A percentile compares a stretch with the other conserved stretches of the same genome.
These are phyloP conservation scores for Isoetes taiwanensis DNA, from an alignment of 75 land plant species.

Conservation along the genomic window DNA sequence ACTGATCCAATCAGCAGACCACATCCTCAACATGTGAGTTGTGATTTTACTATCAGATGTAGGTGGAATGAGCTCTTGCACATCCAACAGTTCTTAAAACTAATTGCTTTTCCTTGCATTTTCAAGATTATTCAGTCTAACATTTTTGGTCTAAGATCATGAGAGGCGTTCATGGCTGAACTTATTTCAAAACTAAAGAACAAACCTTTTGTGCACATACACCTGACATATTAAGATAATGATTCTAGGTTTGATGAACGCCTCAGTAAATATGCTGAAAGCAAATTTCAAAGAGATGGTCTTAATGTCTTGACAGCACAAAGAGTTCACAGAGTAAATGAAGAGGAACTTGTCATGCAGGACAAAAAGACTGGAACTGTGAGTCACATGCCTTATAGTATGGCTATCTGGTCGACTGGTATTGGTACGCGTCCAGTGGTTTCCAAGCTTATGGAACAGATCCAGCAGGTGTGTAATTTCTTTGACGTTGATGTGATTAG, in stretches of 20 bases:
- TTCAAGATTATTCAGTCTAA: no score
- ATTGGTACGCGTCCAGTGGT: slow-evolving; percentile 17
- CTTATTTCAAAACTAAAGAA: no score
- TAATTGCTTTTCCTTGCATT: neutral
- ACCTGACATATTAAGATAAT: no score
- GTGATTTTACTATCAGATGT: neutral
- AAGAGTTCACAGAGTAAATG: slow-evolving; percentile 16
- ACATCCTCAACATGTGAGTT: slow-evolving; percentile 12
- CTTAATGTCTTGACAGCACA: slow-evolving; percentile 11
- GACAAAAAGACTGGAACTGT: slow-evolving; percentile 4
- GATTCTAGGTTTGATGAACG: slow-evolving; percentile 24
- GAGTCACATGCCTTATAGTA: slow-evolving; percentile 11
- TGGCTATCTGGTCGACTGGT: slow-evolving; percentile 22
- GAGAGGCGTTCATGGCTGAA: no score
- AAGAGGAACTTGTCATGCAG: slow-evolving; percentile 10
- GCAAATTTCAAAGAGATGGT: slow-evolving; percentile 15
- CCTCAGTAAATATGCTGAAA: slow-evolving; percentile 17
- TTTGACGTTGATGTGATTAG: neutral
- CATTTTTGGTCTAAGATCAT: no score
- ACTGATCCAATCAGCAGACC: slow-evolving; percentile 18
- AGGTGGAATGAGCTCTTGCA: neutral
- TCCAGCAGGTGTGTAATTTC: slow-evolving; percentile 3
- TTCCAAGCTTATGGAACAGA: slow-evolving; percentile 15
- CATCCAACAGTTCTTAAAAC: neutral
- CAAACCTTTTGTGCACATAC: no score